Base-by-base conservation (phyloP, 208 protist species). In the Wallacemonas sp. region DNA sequence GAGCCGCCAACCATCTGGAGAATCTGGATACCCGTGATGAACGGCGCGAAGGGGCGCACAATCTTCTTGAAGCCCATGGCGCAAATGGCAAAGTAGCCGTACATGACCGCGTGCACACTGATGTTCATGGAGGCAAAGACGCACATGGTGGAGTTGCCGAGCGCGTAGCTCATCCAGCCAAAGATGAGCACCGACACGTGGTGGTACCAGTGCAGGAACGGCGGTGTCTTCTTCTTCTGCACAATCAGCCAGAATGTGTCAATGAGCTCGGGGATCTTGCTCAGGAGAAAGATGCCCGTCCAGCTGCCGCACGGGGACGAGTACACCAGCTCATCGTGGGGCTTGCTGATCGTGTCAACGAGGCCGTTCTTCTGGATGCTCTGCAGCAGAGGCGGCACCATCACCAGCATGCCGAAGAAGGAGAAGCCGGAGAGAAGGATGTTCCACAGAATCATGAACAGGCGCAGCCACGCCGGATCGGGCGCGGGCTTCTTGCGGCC, bases 21-120 rank as follows among this genome's bases (percentile, higher is more conserved):
- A n/a, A 97, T 86, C 77, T 97, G 93, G 36, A 92, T 54, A 1
- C 61, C 45, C 38, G 93, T 97, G 59, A 97, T 96, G 50, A 96
- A 74, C 31, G 85, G 83, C 0, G 93, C 88, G 48, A 96, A 74
- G 10, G 77, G 77, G 61, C 82, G 83, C 38, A 91, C 69, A 1
- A 87, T n/a, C 61, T 81, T 77, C 76, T 82, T 79, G 42, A 81
- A 38, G 31, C 89, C 85, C 38, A 76, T 77, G 1, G 80, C 81
- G 67, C 81, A 85, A 18, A 96, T 23, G 48, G 84, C 86, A 70
- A 97, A 98, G 77, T 98, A 99, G 5, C 79, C 75, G 77, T 99
- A 99, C 96, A 98, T 98, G 78, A 98, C 81, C 3, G 92, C 72
- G 80, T 98, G 97, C 20, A 98, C 95, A 20, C 57, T 81, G 64